Evolutionary conservation across 371 early-diverging fungal genomes (phyloP).

Genomic region (Mucor irregularis): DNA sequence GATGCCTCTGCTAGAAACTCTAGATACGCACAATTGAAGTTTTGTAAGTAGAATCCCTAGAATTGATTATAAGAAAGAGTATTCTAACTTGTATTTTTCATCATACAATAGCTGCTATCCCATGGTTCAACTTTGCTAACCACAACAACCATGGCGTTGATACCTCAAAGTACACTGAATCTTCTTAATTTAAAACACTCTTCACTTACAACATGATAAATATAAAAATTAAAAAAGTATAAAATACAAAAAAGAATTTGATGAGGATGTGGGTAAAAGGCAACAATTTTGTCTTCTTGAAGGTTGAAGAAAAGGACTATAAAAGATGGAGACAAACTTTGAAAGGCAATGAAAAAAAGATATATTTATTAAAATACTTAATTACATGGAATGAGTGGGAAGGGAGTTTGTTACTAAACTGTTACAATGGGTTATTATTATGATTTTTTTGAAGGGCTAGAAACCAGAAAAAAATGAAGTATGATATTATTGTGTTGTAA

Average conservation of each 20-base stretch:
- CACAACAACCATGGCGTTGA: constrained; percentile 81
- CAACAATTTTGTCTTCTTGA: no score
- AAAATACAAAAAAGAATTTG: no score
- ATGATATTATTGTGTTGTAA: not conserved
- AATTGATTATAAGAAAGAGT: not conserved
- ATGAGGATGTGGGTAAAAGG: no score
- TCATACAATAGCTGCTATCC: constrained; percentile 54
- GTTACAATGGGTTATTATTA: not conserved
- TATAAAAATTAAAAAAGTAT: not conserved
- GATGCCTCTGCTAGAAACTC: constrained; percentile 72
- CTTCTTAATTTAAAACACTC: constrained; percentile 1
- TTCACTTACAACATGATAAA: not conserved
- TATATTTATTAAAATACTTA: no score
- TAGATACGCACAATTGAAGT: constrained; percentile 66
- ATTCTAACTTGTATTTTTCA: not conserved
- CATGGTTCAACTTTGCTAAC: constrained; percentile 84
- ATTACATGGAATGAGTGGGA: not conserved
- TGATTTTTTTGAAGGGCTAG: no score
- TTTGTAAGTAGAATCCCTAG: constrained; percentile 50
- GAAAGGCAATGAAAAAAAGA: no score
- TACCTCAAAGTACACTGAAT: constrained; percentile 46
- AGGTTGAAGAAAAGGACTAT: not conserved
- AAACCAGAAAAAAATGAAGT: not conserved
- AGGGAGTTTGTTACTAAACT: not conserved
- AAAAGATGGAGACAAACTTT: no score